Percentiles rank a stretch among this genome's conserved stretches.
Evolutionary conservation across 495 filamentous ascomycete genomes (phyloP).

Genomic region (Penicillium maclennaniae): DNA sequence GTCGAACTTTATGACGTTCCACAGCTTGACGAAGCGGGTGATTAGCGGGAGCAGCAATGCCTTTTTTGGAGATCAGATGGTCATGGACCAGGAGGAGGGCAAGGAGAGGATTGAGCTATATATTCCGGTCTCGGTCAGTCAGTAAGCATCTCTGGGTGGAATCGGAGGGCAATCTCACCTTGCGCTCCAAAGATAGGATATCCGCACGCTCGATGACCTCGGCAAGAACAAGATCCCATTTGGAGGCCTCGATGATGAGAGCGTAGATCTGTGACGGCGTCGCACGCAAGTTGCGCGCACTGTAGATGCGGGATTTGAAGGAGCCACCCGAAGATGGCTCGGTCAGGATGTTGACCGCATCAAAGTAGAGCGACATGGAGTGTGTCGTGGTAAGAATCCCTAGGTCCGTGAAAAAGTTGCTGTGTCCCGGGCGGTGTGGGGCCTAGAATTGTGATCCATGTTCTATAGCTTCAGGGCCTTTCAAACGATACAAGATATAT

Average conservation of each 20-base stretch:
- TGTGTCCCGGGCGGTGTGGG: neutral
- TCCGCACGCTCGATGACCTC: slow-evolving; percentile 78
- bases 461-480: neutral
- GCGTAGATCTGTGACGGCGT: slow-evolving; percentile 81
- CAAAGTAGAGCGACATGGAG: slow-evolving; percentile 91
- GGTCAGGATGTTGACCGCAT: slow-evolving; percentile 71
- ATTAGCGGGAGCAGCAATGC: slow-evolving; percentile 69
- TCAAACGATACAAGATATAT: no score
- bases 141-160: slow-evolving; percentile 22
- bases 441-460: no score
- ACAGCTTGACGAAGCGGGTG: slow-evolving; percentile 75
- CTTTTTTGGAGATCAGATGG: slow-evolving; percentile 71
- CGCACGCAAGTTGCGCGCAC: slow-evolving; percentile 61
- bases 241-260: slow-evolving; percentile 74
- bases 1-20: slow-evolving; percentile 73
- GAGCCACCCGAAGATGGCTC: slow-evolving; percentile 63
- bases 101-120: slow-evolving; percentile 74
- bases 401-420: neutral
- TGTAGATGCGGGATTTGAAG: slow-evolving; percentile 79
- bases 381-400: neutral
- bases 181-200: slow-evolving; percentile 69
- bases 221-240: slow-evolving; percentile 83
- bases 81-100: slow-evolving; percentile 85
- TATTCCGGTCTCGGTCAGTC: slow-evolving; percentile 38
- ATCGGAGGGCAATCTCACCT: slow-evolving; percentile 51